These are phyloP conservation scores for Houttuynia cordata DNA, from an alignment of 164 flowering plant species.

Conservation along the genomic window DNA sequence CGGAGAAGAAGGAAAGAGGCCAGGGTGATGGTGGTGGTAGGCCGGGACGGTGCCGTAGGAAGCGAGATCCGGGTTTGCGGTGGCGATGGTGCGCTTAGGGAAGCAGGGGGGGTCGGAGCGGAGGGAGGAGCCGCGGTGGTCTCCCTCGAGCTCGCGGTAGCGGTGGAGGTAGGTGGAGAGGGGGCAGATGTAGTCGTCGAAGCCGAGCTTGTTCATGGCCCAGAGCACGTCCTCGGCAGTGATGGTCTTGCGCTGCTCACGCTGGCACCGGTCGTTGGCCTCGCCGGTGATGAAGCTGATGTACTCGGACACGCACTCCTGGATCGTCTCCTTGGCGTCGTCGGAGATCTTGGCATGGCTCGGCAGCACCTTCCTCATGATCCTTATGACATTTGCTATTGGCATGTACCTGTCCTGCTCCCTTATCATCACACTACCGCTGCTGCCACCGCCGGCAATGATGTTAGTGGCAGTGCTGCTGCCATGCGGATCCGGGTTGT, in stretches of 20 bases:
- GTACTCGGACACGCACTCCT: conserved; percentile 81
- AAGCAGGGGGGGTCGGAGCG: conserved; percentile 26
- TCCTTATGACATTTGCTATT: conserved; percentile 67
- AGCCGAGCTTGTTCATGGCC: conserved; percentile 82
- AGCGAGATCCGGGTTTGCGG: conserved; percentile 2
- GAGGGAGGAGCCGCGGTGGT: conserved; percentile 36
- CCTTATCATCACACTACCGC: conserved; percentile 22
- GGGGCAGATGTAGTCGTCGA: conserved; percentile 71
- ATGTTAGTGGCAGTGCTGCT: no score
- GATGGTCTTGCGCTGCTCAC: conserved; percentile 81
- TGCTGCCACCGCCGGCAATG: conserved; percentile 1
- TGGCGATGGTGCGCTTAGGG: conserved; percentile 19
- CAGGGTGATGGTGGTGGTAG: not conserved
- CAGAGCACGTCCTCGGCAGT: conserved; percentile 77
- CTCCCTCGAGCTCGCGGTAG: conserved; percentile 25
- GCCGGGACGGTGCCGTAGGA: not conserved
- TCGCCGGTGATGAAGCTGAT: conserved; percentile 80
- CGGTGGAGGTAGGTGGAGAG: conserved; percentile 35
- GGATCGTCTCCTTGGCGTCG: conserved; percentile 74
- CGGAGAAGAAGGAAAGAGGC: no score
- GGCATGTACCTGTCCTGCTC: conserved; percentile 89
- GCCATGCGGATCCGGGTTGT: no score
- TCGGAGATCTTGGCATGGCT: conserved; percentile 76
- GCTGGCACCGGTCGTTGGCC: conserved; percentile 76
- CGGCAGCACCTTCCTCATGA: conserved; percentile 72